Conservation (phyloP, 352 stramenopile genomes). For the Pilasporangium apinafurcum region DNA sequence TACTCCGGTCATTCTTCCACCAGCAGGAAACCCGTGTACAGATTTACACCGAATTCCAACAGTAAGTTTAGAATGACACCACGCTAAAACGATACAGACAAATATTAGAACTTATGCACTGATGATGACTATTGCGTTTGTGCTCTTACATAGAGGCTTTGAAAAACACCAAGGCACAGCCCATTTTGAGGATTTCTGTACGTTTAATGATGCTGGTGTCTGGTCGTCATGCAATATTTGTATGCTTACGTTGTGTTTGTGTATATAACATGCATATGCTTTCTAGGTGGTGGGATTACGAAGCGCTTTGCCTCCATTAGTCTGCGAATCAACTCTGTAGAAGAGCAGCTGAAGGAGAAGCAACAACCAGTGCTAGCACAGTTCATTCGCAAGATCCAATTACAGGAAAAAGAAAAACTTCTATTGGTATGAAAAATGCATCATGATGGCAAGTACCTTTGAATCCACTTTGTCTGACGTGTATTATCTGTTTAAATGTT, state of each 20-base stretch:
- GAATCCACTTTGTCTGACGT: neutral
- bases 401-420: constrained; percentile 81
- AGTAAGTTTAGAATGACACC: too few relatives aligned
- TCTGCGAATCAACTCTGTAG: constrained; percentile 6
- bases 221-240: too few relatives aligned
- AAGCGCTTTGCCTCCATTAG: too few relatives aligned
- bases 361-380: constrained; percentile 34
- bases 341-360: constrained; percentile 18
- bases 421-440: constrained; percentile 59
- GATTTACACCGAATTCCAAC: constrained; percentile 63
- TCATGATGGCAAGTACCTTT: too few relatives aligned
- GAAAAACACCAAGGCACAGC: constrained; percentile 55
- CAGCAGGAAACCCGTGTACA: constrained; percentile 61
- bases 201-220: too few relatives aligned
- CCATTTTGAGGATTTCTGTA: constrained; percentile 62
- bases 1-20: constrained; percentile 37
- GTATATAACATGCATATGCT: neutral
- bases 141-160: constrained; percentile 39
- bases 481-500: neutral
- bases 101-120: neutral
- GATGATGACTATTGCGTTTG: neutral
- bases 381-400: constrained; percentile 64
- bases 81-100: neutral
- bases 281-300: too few relatives aligned
- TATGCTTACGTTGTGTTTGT: too few relatives aligned